Evolutionary conservation across 208 protist species (phyloP).

Genomic region (Eutreptiella sp.): DNA sequence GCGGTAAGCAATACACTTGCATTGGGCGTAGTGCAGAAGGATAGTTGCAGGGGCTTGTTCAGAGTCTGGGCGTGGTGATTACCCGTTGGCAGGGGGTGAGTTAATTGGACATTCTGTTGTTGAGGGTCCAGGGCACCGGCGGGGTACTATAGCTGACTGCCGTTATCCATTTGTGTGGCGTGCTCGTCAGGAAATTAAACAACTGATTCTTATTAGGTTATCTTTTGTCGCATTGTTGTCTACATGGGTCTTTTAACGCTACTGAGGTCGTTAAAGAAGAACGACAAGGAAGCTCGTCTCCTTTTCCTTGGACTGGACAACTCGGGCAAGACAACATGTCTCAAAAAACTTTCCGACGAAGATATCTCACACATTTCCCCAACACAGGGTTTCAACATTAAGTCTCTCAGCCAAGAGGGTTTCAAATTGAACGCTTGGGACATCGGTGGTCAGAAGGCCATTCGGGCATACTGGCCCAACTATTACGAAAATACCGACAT

Average conservation of each 20-base stretch:
- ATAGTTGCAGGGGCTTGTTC: too few species aligned
- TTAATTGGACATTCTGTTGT: too few species aligned
- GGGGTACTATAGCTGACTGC: too few species aligned
- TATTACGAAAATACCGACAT: conserved; percentile 89
- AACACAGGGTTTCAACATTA: conserved; percentile 96
- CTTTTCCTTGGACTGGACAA: conserved; percentile 94
- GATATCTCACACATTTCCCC: conserved; percentile 82
- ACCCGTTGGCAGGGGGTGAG: too few species aligned
- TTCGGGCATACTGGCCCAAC: conserved; percentile 92
- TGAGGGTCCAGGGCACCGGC: too few species aligned
- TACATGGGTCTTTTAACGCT: conserved; percentile 83
- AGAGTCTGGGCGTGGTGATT: too few species aligned
- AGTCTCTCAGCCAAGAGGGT: conserved; percentile 71
- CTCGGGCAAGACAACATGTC: conserved; percentile 90
- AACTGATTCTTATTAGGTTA: too few species aligned
- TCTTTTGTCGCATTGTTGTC: too few species aligned
- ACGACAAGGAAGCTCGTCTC: conserved; percentile 67
- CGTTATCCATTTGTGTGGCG: too few species aligned
- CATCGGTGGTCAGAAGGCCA: conserved; percentile 85
- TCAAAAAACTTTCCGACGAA: conserved; percentile 84
- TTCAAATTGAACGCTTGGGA: conserved; percentile 96
- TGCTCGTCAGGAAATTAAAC: too few species aligned
- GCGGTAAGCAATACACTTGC: too few species aligned
- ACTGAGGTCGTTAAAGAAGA: conserved; percentile 66
- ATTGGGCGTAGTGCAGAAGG: too few species aligned